A percentile compares a stretch with the other conserved stretches of the same genome.
These are phyloP conservation scores for Metschnikowia cerradonensis DNA, from an alignment of 805 yeast species.

Conservation along the genomic window DNA sequence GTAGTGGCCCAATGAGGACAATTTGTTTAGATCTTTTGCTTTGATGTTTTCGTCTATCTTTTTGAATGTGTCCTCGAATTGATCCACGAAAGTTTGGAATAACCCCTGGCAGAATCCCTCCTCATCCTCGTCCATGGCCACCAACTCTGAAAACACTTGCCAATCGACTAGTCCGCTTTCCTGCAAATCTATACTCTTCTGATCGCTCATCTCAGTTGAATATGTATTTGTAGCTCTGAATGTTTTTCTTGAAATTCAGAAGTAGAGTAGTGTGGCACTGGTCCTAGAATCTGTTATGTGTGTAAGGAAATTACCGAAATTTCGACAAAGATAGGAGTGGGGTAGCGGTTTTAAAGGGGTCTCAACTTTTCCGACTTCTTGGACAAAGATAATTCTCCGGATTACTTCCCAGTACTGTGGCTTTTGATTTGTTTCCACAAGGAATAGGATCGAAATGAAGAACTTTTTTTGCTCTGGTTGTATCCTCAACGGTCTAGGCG, in stretches of 20 bases:
- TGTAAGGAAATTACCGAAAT: background rate
- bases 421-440: background rate
- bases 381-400: background rate
- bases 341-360: background rate
- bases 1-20: constrained; percentile 84
- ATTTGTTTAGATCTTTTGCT: constrained; percentile 46
- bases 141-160: constrained; percentile 81
- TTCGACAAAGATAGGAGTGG: constrained; percentile 1
- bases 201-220: constrained; percentile 9
- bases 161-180: constrained; percentile 75
- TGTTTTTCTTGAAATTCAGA: background rate
- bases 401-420: background rate
- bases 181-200: constrained; percentile 28
- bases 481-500: constrained; percentile 7
- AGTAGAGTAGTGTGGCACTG: background rate
- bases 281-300: background rate
- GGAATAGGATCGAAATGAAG: background rate
- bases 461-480: constrained; percentile 3
- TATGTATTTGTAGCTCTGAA: background rate
- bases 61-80: constrained; percentile 74
- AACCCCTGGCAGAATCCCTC: constrained; percentile 81
- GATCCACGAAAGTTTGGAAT: constrained; percentile 82
- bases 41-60: constrained; percentile 61
- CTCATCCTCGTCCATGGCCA: constrained; percentile 95
- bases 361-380: background rate